Conservation (phyloP, 768 basidiomycete species). For the Amyloporia xantha region DNA sequence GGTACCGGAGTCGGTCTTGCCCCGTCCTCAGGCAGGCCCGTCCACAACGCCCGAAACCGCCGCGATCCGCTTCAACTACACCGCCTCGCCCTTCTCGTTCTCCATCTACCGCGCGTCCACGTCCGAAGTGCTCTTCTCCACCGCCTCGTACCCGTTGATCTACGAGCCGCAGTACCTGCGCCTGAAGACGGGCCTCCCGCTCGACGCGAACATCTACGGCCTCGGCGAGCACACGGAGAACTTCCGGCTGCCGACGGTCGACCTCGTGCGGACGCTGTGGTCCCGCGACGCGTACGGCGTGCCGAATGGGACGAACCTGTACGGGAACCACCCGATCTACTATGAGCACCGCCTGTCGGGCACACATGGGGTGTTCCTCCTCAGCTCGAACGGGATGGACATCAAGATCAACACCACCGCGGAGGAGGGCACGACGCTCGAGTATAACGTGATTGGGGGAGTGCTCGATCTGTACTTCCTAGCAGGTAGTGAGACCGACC, state of each 20-base stretch:
- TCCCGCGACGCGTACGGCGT: constrained; percentile 59
- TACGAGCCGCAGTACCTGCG: constrained; percentile 76
- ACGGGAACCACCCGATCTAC: constrained; percentile 69
- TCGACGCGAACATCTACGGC: constrained; percentile 66
- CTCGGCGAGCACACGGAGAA: constrained; percentile 68
- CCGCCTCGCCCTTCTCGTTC: constrained; percentile 54
- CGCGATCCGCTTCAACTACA: constrained; percentile 54
- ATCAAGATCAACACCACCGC: constrained; percentile 49
- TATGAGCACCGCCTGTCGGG: constrained; percentile 61
- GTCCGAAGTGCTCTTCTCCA: constrained; percentile 54
- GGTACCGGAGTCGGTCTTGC: constrained; percentile 56
- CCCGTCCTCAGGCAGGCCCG: constrained; percentile 37
- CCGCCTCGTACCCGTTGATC: constrained; percentile 53
- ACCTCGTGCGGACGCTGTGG: constrained; percentile 50
- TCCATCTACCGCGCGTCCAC: constrained; percentile 43
- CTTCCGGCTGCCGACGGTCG: constrained; percentile 46
- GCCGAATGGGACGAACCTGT: constrained; percentile 54
- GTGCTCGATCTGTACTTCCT: constrained; percentile 77
- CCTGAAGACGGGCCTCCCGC: constrained; percentile 55
- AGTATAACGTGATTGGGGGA: constrained; percentile 77
- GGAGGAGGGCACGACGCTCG: constrained; percentile 36
- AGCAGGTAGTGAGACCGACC: constrained; percentile 55
- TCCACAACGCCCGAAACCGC: constrained; percentile 27
- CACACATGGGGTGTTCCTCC: constrained; percentile 64
- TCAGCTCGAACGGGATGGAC: constrained; percentile 74